Conservation (phyloP, 805 yeast genomes). For the Saccharomycopsis sp. region DNA sequence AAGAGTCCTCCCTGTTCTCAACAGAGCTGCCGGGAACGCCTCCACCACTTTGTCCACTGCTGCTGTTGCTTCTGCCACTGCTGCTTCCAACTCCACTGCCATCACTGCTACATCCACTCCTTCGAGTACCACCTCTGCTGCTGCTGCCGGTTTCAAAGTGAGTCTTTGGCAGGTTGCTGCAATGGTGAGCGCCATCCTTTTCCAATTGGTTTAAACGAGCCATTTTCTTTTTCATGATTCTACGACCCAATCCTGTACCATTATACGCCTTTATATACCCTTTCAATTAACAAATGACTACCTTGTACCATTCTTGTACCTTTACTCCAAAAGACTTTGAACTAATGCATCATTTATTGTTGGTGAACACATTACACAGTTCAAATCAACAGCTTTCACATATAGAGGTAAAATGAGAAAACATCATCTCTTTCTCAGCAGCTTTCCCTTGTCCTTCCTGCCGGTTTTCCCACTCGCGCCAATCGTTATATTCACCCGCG, state of each 20-base stretch:
- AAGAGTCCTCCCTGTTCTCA: not conserved
- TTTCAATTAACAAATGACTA: too few relatives aligned
- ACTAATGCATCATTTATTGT: too few relatives aligned
- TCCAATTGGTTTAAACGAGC: conserved; percentile 8
- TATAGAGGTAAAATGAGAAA: too few relatives aligned
- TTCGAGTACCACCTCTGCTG: conserved; percentile 7
- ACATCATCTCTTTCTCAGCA: too few relatives aligned
- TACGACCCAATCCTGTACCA: too few relatives aligned
- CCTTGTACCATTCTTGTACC: too few relatives aligned
- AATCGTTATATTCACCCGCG: conserved; percentile 91
- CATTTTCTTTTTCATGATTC: not conserved
- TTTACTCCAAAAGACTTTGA: too few relatives aligned
- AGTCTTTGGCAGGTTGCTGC: not conserved
- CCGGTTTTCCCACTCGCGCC: conserved; percentile 78
- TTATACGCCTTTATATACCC: not conserved
- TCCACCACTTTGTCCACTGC: conserved; percentile 1
- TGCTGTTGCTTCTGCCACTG: conserved; percentile 1
- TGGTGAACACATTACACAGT: too few relatives aligned
- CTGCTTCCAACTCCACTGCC: conserved; percentile 5
- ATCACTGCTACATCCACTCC: conserved; percentile 5
- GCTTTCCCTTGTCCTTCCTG: conserved; percentile 7
- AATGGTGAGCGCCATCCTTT: conserved; percentile 4
- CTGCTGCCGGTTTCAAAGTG: not conserved
- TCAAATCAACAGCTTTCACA: too few relatives aligned
- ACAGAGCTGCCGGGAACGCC: not conserved